A percentile compares a stretch with the other conserved stretches of the same genome.
Conservation (phyloP, 345 rosid species). For the Eucalyptus fibrosa region DNA sequence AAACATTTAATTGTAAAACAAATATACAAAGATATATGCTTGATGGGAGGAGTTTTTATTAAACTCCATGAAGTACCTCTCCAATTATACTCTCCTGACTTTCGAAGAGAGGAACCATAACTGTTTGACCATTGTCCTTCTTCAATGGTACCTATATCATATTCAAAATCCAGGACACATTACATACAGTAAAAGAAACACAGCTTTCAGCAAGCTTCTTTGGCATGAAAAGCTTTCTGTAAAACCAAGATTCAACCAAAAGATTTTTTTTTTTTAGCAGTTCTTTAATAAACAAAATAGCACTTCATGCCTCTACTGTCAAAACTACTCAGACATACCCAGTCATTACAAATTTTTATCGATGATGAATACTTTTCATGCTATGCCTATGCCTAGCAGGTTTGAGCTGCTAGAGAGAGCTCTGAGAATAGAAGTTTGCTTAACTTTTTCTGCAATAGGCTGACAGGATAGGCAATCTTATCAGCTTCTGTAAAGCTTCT, state of each 20-base stretch:
- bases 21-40: neutral
- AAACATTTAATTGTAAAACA: neutral
- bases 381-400: neutral
- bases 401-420: neutral
- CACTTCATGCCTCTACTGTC: neutral
- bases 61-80: conserved; percentile 14
- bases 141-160: conserved; percentile 25
- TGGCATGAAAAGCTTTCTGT: neutral
- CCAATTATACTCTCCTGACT: conserved; percentile 45
- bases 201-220: neutral
- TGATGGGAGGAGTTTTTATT: neutral
- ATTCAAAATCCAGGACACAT: neutral
- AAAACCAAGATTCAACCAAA: neutral
- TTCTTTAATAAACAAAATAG: neutral
- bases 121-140: conserved; percentile 43
- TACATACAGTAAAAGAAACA: neutral
- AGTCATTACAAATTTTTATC: neutral
- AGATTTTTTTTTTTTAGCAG: neutral
- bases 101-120: conserved; percentile 39
- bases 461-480: neutral
- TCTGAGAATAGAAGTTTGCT: neutral
- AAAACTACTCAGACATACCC: neutral
- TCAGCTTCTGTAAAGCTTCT: neutral
- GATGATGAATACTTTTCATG: neutral
- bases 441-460: neutral